Evolutionary conservation across 176 grass and related monocot species (phyloP), one percentile per base, ranked within the genome.

Genomic region (Musa acuminata): DNA sequence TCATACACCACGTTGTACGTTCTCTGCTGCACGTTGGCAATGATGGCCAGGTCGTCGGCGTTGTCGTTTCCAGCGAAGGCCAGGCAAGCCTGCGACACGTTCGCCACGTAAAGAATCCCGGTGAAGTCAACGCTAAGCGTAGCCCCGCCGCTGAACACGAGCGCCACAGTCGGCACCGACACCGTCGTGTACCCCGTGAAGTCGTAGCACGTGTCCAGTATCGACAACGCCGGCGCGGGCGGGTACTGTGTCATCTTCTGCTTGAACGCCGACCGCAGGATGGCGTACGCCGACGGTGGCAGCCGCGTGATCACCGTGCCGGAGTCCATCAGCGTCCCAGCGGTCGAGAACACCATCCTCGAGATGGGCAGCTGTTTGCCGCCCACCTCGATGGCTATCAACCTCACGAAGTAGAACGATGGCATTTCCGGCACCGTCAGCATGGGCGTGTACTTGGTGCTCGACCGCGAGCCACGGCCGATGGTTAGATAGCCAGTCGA

Each of bases 171-270:
- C 69, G 94, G 90, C 74, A 98, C 77, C 22, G 25, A 35, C 85
- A 89, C 86, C 55, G 1, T 89, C 10, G 0, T 8, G 52, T 82
- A 20, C 0, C 80, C 84, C 1, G 83, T 98, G 55, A 98, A 91
- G 87, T 98, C 77, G 80, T 89, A 98, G 80, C 94, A 98, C 24
- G 88, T 93, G 84, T 93, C 88, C 9, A 93, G 84, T 85, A 93
- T 91, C 50, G 87, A 90, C 55, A 87, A 51, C 13, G 72, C 75
- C 8, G 81, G 85, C n/a, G 87, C 90, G 60, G 19, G 22, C 74
- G 29, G 52, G 75, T 97, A 92, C 77, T 27, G 27, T 50, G 60
- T 69, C 90, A 98, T 97, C 49, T 2, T 35, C 3, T 72, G 2
- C 55, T 49, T 48, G 72, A 98, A 98, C 26, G 51, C 52, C 52